A percentile compares a stretch with the other conserved stretches of the same genome.
These are phyloP conservation scores for Candolleomyces eurysporus DNA, from an alignment of 768 basidiomycete genomes.

Conservation along the genomic window DNA sequence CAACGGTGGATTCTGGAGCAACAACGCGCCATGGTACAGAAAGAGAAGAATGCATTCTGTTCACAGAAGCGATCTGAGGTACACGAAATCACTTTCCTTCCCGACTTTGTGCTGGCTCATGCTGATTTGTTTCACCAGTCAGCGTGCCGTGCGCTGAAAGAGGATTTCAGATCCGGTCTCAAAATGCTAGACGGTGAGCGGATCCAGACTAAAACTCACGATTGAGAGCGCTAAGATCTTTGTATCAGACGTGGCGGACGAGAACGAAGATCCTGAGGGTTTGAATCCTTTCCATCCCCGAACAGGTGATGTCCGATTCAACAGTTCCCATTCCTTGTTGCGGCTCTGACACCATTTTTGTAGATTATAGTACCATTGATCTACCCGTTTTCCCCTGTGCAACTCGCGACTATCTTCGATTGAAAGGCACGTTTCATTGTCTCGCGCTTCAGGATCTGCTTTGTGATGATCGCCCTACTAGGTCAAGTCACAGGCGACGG, in stretches of 20 bases:
- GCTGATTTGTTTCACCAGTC: neutral
- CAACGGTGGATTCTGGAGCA: conserved; percentile 35
- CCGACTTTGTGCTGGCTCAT: neutral
- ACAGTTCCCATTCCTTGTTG: neutral
- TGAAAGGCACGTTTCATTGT: conserved; percentile 36
- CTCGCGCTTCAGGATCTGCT: too few relatives aligned
- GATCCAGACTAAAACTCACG: neutral
- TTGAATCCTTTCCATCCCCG: neutral
- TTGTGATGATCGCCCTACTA: too few relatives aligned
- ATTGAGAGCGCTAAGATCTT: neutral
- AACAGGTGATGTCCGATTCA: neutral
- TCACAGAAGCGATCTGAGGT: conserved; percentile 48
- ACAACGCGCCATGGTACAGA: conserved; percentile 44
- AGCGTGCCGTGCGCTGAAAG: neutral
- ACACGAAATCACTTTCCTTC: neutral
- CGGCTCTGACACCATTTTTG: neutral
- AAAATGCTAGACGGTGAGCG: neutral
- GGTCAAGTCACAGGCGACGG: too few relatives aligned
- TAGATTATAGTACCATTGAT: conserved; percentile 16
- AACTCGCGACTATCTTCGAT: conserved; percentile 57
- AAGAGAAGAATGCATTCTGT: conserved; percentile 62
- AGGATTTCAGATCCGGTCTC: neutral
- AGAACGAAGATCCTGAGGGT: neutral
- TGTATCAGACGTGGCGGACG: neutral
- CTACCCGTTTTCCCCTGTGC: conserved; percentile 63